phyloP scores from a whole-genome alignment of 176 grass and related monocot species.

The Paspalum notatum region DNA sequence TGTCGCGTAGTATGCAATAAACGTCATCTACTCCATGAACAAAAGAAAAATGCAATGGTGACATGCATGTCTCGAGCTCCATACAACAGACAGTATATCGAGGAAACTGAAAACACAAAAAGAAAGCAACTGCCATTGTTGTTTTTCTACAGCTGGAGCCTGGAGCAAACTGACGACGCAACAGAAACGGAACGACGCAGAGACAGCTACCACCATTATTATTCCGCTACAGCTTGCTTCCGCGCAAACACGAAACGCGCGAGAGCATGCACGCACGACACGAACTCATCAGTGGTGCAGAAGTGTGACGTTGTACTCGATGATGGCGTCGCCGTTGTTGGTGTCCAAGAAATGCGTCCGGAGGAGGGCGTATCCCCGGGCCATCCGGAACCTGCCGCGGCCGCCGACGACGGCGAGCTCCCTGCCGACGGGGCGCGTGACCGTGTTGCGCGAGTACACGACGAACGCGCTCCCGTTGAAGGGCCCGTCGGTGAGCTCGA shows the following conservation, averaged over 20 bases:
- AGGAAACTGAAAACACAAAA: background rate
- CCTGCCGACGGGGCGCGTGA: background rate
- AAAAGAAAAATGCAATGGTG: background rate
- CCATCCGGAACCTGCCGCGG: conserved; percentile 57
- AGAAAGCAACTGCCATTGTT: too few relatives aligned
- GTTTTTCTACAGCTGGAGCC: too few relatives aligned
- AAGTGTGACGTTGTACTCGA: conserved; percentile 64
- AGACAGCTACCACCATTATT: too few relatives aligned
- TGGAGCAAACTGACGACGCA: too few relatives aligned
- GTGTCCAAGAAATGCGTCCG: conserved; percentile 21
- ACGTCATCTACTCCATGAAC: background rate
- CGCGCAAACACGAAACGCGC: background rate
- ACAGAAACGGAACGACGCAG: too few relatives aligned
- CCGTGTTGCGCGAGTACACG: conserved; percentile 51
- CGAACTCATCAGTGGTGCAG: conserved; percentile 19
- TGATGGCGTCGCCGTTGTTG: conserved; percentile 44
- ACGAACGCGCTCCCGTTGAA: conserved; percentile 65
- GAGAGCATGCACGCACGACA: background rate
- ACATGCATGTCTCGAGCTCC: background rate
- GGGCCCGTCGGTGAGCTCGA: conserved; percentile 46
- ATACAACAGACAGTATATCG: background rate
- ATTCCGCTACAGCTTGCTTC: too few relatives aligned
- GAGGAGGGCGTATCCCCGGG: conserved; percentile 41
- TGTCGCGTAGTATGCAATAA: conserved; percentile 34
- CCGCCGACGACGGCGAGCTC: conserved; percentile 67